Evolutionary conservation across 2,329 filamentous ascomycete species (phyloP).

Genomic region (Trichophyton rubrum): DNA sequence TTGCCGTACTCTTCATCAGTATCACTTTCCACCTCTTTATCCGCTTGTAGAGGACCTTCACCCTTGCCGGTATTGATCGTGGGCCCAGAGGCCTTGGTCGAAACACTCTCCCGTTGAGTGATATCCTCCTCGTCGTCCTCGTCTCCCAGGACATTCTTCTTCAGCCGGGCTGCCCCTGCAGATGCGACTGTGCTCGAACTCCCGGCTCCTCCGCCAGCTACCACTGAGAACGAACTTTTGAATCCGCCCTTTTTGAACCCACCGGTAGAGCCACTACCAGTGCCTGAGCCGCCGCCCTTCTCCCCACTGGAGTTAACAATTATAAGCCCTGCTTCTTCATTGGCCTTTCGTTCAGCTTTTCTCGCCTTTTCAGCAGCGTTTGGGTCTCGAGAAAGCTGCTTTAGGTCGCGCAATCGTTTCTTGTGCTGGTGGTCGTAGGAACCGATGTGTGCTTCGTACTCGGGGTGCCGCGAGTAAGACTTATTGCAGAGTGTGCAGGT

Average conservation of each 20-base stretch:
- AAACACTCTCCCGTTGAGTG: constrained; percentile 15
- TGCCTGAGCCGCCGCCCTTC: constrained; percentile 28
- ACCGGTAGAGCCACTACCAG: constrained; percentile 23
- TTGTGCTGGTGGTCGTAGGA: constrained; percentile 95
- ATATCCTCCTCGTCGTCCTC: constrained; percentile 29
- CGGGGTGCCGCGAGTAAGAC: constrained; percentile 87
- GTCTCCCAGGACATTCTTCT: constrained; percentile 33
- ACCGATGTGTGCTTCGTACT: constrained; percentile 87
- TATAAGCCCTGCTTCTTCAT: constrained; percentile 31
- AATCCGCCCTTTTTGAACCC: constrained; percentile 71
- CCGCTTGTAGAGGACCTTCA: constrained; percentile 23
- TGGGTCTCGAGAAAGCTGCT: constrained; percentile 34
- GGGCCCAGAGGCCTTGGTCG: neutral
- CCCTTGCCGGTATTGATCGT: neutral
- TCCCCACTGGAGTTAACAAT: constrained; percentile 23
- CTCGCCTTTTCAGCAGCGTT: constrained; percentile 33
- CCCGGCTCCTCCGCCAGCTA: constrained; percentile 26
- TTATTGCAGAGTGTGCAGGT: constrained; percentile 83
- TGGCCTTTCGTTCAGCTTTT: constrained; percentile 31
- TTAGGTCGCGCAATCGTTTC: constrained; percentile 45
- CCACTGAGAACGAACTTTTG: constrained; percentile 59
- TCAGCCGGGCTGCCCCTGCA: constrained; percentile 16
- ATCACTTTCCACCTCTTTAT: constrained; percentile 58
- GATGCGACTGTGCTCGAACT: constrained; percentile 10
- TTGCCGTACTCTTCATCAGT: constrained; percentile 53